A percentile compares a stretch with the other conserved stretches of the same genome.
Evolutionary conservation across 208 protist genomes (phyloP).

Genomic region (Wallacemonas sp.): DNA sequence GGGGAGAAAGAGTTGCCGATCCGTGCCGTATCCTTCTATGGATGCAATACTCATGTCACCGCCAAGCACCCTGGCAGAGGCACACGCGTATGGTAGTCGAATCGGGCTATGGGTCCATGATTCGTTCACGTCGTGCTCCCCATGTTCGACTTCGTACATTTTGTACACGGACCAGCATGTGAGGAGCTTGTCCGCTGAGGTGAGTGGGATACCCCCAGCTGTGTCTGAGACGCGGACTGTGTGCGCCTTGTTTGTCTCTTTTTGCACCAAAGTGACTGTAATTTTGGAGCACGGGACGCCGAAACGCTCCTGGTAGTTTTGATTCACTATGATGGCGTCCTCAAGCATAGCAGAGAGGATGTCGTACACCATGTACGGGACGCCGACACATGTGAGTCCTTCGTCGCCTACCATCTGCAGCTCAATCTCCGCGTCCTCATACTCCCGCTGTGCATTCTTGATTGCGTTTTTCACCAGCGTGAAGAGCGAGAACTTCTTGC

Average conservation of each 20-base stretch:
- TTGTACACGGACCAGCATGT: slow-evolving; percentile 63
- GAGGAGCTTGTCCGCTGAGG: slow-evolving; percentile 29
- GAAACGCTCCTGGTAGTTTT: slow-evolving; percentile 46
- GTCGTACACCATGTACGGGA: slow-evolving; percentile 73
- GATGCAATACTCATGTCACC: slow-evolving; percentile 60
- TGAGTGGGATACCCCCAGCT: slow-evolving; percentile 62
- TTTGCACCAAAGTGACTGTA: slow-evolving; percentile 55
- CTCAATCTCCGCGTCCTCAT: slow-evolving; percentile 57
- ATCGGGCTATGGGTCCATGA: slow-evolving; percentile 72
- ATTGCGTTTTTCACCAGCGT: slow-evolving; percentile 48
- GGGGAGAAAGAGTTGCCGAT: slow-evolving; percentile 60
- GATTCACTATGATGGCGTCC: slow-evolving; percentile 60
- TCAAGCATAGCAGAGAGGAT: slow-evolving; percentile 70
- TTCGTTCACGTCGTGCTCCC: slow-evolving; percentile 17
- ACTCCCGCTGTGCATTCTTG: slow-evolving; percentile 25
- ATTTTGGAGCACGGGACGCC: slow-evolving; percentile 58
- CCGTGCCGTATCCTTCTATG: slow-evolving; percentile 77
- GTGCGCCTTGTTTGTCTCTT: slow-evolving; percentile 39
- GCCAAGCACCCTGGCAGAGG: slow-evolving; percentile 47
- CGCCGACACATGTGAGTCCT: slow-evolving; percentile 46
- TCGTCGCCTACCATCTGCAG: slow-evolving; percentile 47
- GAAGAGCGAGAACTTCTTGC: slow-evolving; percentile 55
- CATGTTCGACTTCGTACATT: slow-evolving; percentile 20
- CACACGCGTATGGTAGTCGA: slow-evolving; percentile 59
- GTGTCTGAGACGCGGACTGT: slow-evolving; percentile 70